Base-by-base conservation (phyloP, 2,329 filamentous ascomycete genomes). In the Aureobasidium mangrovei region DNA sequence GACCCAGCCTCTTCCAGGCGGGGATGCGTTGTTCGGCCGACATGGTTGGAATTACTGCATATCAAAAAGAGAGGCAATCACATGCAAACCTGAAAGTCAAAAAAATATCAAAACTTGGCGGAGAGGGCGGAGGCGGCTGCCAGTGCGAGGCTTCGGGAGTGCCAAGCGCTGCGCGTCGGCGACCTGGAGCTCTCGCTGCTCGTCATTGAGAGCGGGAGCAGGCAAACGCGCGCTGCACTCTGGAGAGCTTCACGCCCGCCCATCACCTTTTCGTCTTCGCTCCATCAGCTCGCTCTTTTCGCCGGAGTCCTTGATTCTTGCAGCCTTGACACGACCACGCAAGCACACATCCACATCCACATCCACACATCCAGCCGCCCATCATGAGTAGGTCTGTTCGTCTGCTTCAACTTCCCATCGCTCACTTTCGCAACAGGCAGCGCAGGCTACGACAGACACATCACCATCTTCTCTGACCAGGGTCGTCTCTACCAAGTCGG, bases 381-480 rank as follows among this genome's bases (percentile, higher is more conserved):
- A 54, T 46, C 51, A 54, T 54, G 51, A 45, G 41, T 54, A 36
- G 4, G 51, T 46, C 4, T 45, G n/a, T n/a, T 26, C 49, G 31
- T 7, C 31, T 10, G 12, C 26, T 10, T 18, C 9, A 8, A n/a
- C 3, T 35, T 24, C 26, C 26, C 42, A n/a, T 36, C 29, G 35
- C 51, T 45, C 18, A 42, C 43, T 26, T 12, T 24, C 35, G 43
- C 44, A 59, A 65, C 66, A 89, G 85, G 85, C 73, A 86, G 83
- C 75, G 85, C 88, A 74, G 91, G 89, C 69, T 97, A 94, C 76
- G 93, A 98, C 76, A 84, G 93, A 79, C 93, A 98, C 76, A 98
- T 98, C 68, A 98, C 93, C 70, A 97, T 98, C 80, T 98, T 98
- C 78, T 96, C 93, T 59, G 93, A 98, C 73, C 91, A 96, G 76